A percentile compares a stretch with the other conserved stretches of the same genome.
phyloP scores from a whole-genome alignment of 805 yeast species.

The Teunomyces aglyptinius region DNA sequence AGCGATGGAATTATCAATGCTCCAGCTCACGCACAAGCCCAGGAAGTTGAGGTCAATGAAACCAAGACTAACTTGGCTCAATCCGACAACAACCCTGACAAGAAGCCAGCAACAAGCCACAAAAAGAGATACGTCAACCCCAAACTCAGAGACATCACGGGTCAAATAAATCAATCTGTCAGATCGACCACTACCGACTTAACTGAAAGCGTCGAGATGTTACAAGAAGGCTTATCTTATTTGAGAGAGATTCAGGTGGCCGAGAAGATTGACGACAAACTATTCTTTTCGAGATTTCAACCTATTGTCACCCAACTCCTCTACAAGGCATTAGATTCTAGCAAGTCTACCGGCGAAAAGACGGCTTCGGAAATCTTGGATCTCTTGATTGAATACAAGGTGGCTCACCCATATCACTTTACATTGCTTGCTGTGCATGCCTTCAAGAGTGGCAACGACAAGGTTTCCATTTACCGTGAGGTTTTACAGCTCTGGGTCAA shows the following conservation, averaged over 20 bases:
- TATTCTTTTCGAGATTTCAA: conserved; percentile 26
- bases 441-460: conserved; percentile 13
- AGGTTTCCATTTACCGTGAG: conserved; percentile 16
- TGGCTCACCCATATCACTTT: conserved; percentile 37
- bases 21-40: conserved; percentile 1
- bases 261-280: conserved; percentile 28
- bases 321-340: conserved; percentile 15
- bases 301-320: conserved; percentile 23
- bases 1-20: conserved; percentile 2
- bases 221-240: conserved; percentile 41
- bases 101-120: not conserved
- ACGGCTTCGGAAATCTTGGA: conserved; percentile 24
- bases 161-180: conserved; percentile 29
- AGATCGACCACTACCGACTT: conserved; percentile 16
- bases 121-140: conserved; percentile 16
- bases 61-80: not conserved
- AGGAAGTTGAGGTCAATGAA: not conserved
- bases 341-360: conserved; percentile 9
- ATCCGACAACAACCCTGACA: not conserved
- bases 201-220: conserved; percentile 33
- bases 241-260: conserved; percentile 35
- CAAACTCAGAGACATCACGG: conserved; percentile 33
- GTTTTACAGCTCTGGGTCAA: conserved; percentile 35
- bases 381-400: conserved; percentile 23
- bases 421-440: conserved; percentile 17